Evolutionary conservation across 305 asterid species (phyloP).

Genomic region (Lippia alba): DNA sequence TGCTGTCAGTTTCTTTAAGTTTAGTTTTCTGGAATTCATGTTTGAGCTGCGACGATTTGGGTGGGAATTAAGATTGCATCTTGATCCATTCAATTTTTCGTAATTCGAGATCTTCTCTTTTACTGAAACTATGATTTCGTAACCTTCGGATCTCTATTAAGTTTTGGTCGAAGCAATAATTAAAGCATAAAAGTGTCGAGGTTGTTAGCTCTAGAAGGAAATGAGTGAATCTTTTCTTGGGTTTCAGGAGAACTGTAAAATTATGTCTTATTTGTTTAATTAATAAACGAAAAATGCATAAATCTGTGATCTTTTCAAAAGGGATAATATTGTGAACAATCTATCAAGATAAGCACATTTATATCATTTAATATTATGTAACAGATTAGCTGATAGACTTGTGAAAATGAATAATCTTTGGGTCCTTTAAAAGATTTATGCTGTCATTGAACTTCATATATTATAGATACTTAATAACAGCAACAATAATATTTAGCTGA

Average conservation of each 20-base stretch:
- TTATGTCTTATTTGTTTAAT: neutral
- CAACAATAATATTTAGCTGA: conserved; percentile 58
- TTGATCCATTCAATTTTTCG: neutral
- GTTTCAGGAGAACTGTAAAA: neutral
- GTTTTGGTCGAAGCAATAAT: neutral
- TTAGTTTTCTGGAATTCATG: no score
- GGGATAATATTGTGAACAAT: neutral
- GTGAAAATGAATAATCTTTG: conserved; percentile 9
- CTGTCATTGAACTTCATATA: conserved; percentile 25
- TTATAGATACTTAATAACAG: conserved; percentile 31
- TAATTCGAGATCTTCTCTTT: neutral
- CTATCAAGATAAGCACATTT: neutral
- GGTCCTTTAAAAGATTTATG: conserved; percentile 6
- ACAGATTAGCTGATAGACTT: conserved; percentile 19
- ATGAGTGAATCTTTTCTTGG: neutral
- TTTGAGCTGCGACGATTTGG: no score
- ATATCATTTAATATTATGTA: conserved; percentile 13
- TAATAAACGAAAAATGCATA: conserved; percentile 3
- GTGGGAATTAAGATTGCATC: neutral
- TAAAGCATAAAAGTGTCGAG: neutral
- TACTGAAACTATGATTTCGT: neutral
- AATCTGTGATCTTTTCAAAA: neutral
- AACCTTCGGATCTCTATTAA: neutral
- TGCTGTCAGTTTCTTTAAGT: no score
- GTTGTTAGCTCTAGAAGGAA: neutral